Conservation (phyloP, 1,139 yeast genomes). For the Yarrowia galli region DNA sequence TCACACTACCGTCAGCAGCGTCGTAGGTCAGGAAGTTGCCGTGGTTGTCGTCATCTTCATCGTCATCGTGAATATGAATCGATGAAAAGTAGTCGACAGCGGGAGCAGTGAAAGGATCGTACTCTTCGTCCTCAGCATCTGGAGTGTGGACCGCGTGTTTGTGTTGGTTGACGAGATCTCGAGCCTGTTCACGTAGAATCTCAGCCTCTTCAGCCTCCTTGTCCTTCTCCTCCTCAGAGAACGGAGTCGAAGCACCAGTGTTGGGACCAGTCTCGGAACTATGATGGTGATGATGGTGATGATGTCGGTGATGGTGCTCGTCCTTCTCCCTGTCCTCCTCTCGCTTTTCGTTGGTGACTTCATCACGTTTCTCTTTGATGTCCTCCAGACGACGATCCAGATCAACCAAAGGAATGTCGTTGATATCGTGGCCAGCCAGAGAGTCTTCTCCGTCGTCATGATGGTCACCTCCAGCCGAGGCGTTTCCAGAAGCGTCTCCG, state of each 20-base stretch:
- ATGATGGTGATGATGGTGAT: neutral
- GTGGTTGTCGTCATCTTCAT: constrained; percentile 39
- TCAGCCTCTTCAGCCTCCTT: constrained; percentile 42
- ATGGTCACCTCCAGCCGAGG: neutral
- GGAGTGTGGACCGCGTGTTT: constrained; percentile 41
- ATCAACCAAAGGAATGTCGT: constrained; percentile 46
- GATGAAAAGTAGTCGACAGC: constrained; percentile 35
- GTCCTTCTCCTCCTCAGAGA: constrained; percentile 44
- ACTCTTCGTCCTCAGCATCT: constrained; percentile 39
- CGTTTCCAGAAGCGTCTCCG: constrained; percentile 26
- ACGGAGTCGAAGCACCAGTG: constrained; percentile 41
- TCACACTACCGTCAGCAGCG: constrained; percentile 42
- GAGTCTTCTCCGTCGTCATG: constrained; percentile 30
- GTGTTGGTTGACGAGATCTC: constrained; percentile 43
- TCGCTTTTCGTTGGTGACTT: constrained; percentile 7
- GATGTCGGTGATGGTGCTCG: neutral
- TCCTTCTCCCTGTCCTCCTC: neutral
- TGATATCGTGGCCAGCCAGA: constrained; percentile 39
- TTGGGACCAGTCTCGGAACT: constrained; percentile 27
- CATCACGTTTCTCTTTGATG: constrained; percentile 40
- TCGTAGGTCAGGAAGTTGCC: constrained; percentile 39
- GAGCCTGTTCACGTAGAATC: constrained; percentile 23
- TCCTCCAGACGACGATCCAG: constrained; percentile 44
- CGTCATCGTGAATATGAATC: constrained; percentile 16
- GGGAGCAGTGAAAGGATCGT: constrained; percentile 39